These are phyloP conservation scores for Stramenopiles sp. DNA, from an alignment of 352 stramenopile genomes.

Conservation along the genomic window DNA sequence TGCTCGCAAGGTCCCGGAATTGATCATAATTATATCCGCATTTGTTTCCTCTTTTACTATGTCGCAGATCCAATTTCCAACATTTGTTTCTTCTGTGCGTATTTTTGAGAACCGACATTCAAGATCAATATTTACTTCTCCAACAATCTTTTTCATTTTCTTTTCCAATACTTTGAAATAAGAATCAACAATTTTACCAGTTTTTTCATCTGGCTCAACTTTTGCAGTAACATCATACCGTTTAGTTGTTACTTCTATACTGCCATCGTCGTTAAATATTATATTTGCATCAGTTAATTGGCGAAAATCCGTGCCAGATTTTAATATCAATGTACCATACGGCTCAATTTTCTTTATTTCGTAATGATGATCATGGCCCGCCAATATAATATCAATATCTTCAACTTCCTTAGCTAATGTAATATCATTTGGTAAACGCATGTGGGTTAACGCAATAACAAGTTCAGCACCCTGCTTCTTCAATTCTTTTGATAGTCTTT, in stretches of 20 bases:
- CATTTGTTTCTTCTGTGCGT: slow-evolving; percentile 30
- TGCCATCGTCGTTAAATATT: not conserved
- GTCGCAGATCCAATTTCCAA: slow-evolving; percentile 30
- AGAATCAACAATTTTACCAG: slow-evolving; percentile 15
- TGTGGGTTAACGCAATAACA: slow-evolving; percentile 30
- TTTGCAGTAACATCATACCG: not conserved
- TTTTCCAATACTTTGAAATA: slow-evolving; percentile 16
- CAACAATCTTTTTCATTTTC: slow-evolving; percentile 24
- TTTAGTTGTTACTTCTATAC: slow-evolving; percentile 5
- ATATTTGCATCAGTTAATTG: slow-evolving; percentile 17
- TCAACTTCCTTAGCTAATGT: slow-evolving; percentile 20
- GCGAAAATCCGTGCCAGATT: slow-evolving; percentile 29
- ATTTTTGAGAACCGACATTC: slow-evolving; percentile 23
- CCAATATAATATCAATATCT: slow-evolving; percentile 27
- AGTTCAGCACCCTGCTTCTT: slow-evolving; percentile 20
- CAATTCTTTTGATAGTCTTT: slow-evolving; percentile 12
- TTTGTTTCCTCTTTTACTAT: slow-evolving; percentile 17
- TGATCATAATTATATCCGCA: slow-evolving; percentile 27
- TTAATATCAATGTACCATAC: slow-evolving; percentile 22
- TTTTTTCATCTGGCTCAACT: slow-evolving; percentile 10
- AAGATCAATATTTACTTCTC: slow-evolving; percentile 21
- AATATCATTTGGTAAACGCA: slow-evolving; percentile 28
- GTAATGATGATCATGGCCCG: slow-evolving; percentile 29
- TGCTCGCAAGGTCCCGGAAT: slow-evolving; percentile 27
- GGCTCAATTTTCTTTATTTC: slow-evolving; percentile 17